Conservation (phyloP, 768 basidiomycete genomes). For the Psilocybe subaeruginosa region DNA sequence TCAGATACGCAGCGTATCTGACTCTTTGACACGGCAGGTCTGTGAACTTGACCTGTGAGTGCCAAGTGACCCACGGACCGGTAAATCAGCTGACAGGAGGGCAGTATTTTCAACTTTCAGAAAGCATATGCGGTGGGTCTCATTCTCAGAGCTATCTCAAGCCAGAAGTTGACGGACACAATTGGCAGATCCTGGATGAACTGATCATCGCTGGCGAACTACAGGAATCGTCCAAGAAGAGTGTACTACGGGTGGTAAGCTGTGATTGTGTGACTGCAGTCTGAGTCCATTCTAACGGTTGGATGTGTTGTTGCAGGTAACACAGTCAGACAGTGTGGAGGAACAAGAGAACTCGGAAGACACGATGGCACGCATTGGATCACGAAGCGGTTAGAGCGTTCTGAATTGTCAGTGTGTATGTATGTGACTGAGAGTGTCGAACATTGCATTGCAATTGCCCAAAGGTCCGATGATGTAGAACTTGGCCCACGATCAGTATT, state of each 20-base stretch:
- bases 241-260: conserved; percentile 62
- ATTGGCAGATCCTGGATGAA: conserved; percentile 82
- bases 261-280: not conserved
- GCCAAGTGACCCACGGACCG: conserved; percentile 5
- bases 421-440: conserved; percentile 13
- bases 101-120: conserved; percentile 98
- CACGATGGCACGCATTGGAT: conserved; percentile 74
- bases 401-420: conserved; percentile 18
- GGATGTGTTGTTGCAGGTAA: conserved; percentile 54
- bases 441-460: conserved; percentile 21
- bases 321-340: conserved; percentile 82
- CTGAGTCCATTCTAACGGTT: not conserved
- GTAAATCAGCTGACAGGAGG: conserved; percentile 18
- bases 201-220: conserved; percentile 96
- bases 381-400: conserved; percentile 64
- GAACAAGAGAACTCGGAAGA: conserved; percentile 88
- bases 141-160: conserved; percentile 5
- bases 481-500: not conserved
- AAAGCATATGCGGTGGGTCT: conserved; percentile 88
- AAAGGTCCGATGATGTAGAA: conserved; percentile 51
- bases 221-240: conserved; percentile 97
- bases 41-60: conserved; percentile 94
- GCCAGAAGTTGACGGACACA: not conserved
- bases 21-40: conserved; percentile 49
- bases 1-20: conserved; percentile 3